Conservation (phyloP, 768 basidiomycete genomes). For the Boletus patriciae region DNA sequence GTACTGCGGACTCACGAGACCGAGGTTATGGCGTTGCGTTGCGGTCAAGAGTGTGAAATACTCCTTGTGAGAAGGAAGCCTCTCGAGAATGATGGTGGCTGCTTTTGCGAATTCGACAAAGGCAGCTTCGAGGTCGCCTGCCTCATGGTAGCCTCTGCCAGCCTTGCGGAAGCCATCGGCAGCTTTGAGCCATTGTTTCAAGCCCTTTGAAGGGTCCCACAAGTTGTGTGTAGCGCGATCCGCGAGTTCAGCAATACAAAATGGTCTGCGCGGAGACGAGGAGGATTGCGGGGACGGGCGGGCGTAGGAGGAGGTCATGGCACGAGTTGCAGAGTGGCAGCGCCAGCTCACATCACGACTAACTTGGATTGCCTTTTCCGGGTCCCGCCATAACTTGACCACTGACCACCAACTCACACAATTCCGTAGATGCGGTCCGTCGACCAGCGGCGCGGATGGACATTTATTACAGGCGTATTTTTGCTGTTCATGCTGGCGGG, state of each 20-base stretch:
- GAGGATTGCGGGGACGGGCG: constrained; percentile 18
- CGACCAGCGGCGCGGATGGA: constrained; percentile 33
- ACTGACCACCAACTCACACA: background rate
- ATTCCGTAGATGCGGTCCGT: constrained; percentile 15
- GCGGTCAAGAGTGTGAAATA: constrained; percentile 55
- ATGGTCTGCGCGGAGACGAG: constrained; percentile 41
- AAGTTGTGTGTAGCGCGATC: constrained; percentile 54
- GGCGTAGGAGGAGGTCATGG: constrained; percentile 24
- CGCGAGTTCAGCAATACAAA: constrained; percentile 66
- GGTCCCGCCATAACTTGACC: background rate
- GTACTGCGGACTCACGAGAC: constrained; percentile 54
- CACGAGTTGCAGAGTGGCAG: constrained; percentile 10
- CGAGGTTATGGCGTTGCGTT: constrained; percentile 65
- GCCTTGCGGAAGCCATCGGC: constrained; percentile 63
- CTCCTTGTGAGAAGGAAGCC: constrained; percentile 69
- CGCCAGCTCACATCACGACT: constrained; percentile 15
- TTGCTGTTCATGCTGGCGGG: constrained; percentile 53
- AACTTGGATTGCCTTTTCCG: constrained; percentile 23
- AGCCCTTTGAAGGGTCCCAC: constrained; percentile 56
- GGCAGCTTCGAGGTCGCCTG: constrained; percentile 64
- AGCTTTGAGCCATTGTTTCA: constrained; percentile 66
- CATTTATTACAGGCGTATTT: constrained; percentile 44
- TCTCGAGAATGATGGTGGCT: constrained; percentile 76
- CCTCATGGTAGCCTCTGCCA: constrained; percentile 47
- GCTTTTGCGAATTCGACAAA: constrained; percentile 73